Evolutionary conservation across 2,329 filamentous ascomycete genomes (phyloP), one percentile per base, ranked within the genome.

Genomic region (Aspergillus sojae): DNA sequence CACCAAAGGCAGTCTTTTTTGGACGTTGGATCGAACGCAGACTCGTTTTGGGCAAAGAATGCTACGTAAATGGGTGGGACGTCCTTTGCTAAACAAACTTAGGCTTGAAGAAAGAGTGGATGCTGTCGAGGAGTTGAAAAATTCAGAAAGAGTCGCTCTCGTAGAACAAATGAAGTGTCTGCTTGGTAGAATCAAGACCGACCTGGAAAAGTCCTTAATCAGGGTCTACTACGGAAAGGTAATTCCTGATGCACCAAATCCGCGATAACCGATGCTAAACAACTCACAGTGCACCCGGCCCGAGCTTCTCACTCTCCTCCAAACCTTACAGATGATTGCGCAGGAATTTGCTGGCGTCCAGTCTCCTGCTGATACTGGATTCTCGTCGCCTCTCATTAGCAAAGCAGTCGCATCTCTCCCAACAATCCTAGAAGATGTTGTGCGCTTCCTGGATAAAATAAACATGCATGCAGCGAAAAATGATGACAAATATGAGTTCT

Each of bases 401-500:
- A 85, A 89, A 59, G 90, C 93, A 14, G 86, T 98, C 64, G 85
- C 86, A 28, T 86, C 88, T 10, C 83, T 99, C 6, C 94, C 95
- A 0, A 85, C 83, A 14, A 96, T 98, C 57, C 82, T 89, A 9
- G 84, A 90, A 23, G 87, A 89, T 21, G 87, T 98, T 5, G 83
- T 91, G 21, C 83, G 83, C 1, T 93, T 92, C 73, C 86, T 99
- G 2, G 90, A 96, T 60, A 90, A 89, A 65, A 95, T 99, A 78
- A 96, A 96, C 71, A 83, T 89, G 36, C 85, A 91, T 68, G 92
- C 95, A 1, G 95, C 94, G 0, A 90, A 89, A 56, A 88, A 87
- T 28, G 90, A 98, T 72, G 94, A 99, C 83, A 97, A 97, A 76
- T 98, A 97, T 76, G 84, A 85, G 41, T 99, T 99, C 82, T 97